These are phyloP conservation scores for Knoxdaviesia capensis DNA, from an alignment of 2,329 filamentous ascomycete species.

Conservation along the genomic window DNA sequence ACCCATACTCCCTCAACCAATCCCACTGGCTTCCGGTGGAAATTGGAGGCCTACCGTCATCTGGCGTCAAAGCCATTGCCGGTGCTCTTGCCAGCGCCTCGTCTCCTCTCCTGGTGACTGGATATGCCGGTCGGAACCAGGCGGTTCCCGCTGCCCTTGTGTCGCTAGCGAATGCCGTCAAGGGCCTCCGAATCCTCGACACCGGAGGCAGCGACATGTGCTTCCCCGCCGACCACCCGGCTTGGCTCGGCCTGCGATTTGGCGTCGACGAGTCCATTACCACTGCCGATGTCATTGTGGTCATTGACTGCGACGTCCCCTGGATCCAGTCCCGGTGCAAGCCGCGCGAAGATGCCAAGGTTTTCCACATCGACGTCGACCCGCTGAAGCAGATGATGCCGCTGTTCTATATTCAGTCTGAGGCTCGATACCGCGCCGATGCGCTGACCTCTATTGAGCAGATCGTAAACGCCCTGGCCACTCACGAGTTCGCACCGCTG, in stretches of 20 bases:
- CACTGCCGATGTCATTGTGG: constrained; percentile 64
- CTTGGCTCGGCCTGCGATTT: constrained; percentile 50
- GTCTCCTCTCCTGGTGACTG: constrained; percentile 49
- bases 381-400: constrained; percentile 54
- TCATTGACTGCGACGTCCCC: constrained; percentile 78
- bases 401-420: constrained; percentile 48
- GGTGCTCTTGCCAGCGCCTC: constrained; percentile 42
- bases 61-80: constrained; percentile 37
- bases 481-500: constrained; percentile 3
- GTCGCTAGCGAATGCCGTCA: constrained; percentile 44
- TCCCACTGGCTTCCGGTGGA: constrained; percentile 50
- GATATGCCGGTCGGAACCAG: constrained; percentile 52
- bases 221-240: constrained; percentile 51
- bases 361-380: constrained; percentile 47
- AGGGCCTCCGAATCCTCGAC: constrained; percentile 51
- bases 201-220: constrained; percentile 66
- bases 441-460: constrained; percentile 46
- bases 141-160: constrained; percentile 39
- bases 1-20: constrained; percentile 49
- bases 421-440: constrained; percentile 47
- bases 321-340: constrained; percentile 69
- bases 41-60: constrained; percentile 34
- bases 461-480: constrained; percentile 36
- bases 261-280: constrained; percentile 54
- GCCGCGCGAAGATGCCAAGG: constrained; percentile 27